phyloP scores from a whole-genome alignment of 148 eudicot genomes.

The Mesembryanthemum crystallinum region DNA sequence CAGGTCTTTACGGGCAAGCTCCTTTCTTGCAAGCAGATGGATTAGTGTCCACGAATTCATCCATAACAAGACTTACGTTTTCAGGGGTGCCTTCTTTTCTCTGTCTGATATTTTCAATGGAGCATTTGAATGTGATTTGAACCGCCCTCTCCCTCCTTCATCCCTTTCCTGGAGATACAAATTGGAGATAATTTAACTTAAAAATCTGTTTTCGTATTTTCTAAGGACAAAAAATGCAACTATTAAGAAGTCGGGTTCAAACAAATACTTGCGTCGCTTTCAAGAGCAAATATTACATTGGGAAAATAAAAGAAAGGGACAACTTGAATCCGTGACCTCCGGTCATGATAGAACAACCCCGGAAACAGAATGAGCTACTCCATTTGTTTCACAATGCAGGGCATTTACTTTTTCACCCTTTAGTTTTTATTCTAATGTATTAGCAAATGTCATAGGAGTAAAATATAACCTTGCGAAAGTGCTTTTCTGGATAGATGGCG shows the following conservation, averaged over 20 bases:
- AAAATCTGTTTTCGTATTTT: not conserved
- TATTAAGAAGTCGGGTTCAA: too few species aligned
- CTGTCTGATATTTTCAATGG: constrained; percentile 85
- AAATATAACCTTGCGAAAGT: too few species aligned
- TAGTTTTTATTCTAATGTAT: too few species aligned
- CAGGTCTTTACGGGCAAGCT: constrained; percentile 3
- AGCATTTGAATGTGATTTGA: constrained; percentile 84
- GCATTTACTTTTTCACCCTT: too few species aligned
- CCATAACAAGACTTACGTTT: constrained; percentile 28
- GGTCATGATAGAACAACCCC: too few species aligned
- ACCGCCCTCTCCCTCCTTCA: constrained; percentile 88
- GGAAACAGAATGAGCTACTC: too few species aligned
- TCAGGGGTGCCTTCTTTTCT: constrained; percentile 96
- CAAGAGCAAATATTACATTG: not conserved
- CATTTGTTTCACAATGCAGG: too few species aligned
- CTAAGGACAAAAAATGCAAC: not conserved
- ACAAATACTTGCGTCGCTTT: too few species aligned
- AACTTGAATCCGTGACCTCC: too few species aligned
- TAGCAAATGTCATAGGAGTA: too few species aligned
- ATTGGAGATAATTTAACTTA: not conserved
- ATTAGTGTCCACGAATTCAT: not conserved
- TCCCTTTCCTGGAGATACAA: constrained; percentile 64
- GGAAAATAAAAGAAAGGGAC: too few species aligned
- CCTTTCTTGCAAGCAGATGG: constrained; percentile 1
- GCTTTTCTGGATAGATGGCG: too few species aligned